Evolutionary conservation across 2,329 filamentous ascomycete species (phyloP).

Genomic region (Lecanosticta acicola): DNA sequence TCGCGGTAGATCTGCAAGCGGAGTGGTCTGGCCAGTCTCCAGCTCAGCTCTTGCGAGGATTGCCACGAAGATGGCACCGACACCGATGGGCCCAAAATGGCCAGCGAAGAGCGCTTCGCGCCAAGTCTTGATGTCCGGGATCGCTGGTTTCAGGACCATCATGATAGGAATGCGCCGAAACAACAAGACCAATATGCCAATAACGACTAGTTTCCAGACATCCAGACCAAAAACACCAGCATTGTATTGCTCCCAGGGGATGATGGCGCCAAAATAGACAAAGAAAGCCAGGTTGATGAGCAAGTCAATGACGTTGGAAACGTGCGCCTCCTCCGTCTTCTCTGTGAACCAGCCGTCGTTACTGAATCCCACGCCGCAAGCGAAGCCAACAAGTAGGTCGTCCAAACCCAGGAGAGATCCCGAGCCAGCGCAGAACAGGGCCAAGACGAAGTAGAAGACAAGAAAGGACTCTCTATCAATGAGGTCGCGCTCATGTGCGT

Average conservation of each 20-base stretch:
- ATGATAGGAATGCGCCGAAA: slow-evolving; percentile 96
- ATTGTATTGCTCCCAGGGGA: slow-evolving; percentile 93
- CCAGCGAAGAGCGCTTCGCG: slow-evolving; percentile 93
- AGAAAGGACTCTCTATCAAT: slow-evolving; percentile 97
- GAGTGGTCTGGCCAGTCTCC: slow-evolving; percentile 67
- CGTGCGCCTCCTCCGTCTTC: slow-evolving; percentile 96
- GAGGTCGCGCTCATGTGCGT: slow-evolving; percentile 73
- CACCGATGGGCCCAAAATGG: slow-evolving; percentile 95
- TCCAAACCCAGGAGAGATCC: slow-evolving; percentile 88
- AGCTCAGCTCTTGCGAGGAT: slow-evolving; percentile 91
- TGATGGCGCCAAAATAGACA: slow-evolving; percentile 94
- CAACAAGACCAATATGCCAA: slow-evolving; percentile 87
- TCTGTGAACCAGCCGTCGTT: slow-evolving; percentile 99
- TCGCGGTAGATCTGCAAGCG: slow-evolving; percentile 56
- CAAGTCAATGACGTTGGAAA: slow-evolving; percentile 98
- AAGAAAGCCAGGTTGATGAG: slow-evolving; percentile 97
- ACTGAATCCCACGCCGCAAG: slow-evolving; percentile 95
- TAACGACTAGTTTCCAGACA: slow-evolving; percentile 87
- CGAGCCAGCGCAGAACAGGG: slow-evolving; percentile 90
- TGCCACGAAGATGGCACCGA: slow-evolving; percentile 91
- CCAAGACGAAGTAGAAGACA: slow-evolving; percentile 96
- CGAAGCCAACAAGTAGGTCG: slow-evolving; percentile 89
- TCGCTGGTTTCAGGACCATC: slow-evolving; percentile 82
- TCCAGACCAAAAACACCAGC: slow-evolving; percentile 62
- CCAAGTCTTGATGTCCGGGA: slow-evolving; percentile 97